phyloP scores from a whole-genome alignment of 352 stramenopile genomes.

The Phytopythium delawarense region DNA sequence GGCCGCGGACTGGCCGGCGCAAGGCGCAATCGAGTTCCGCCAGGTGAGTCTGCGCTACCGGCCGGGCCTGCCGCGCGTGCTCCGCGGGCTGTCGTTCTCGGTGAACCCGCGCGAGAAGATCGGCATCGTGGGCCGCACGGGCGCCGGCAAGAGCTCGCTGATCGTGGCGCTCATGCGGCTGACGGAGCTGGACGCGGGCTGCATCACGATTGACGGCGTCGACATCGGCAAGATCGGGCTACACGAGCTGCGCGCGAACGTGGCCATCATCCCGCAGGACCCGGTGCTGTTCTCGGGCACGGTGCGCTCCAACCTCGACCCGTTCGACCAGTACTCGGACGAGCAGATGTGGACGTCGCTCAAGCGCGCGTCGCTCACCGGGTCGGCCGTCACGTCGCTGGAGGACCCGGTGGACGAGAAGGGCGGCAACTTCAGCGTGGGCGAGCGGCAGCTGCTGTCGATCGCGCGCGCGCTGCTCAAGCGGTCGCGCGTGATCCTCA shows the following conservation, averaged over 20 bases:
- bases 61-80: slow-evolving; percentile 44
- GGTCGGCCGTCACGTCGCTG: slow-evolving; percentile 25
- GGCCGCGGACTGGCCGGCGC: slow-evolving; percentile 67
- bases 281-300: slow-evolving; percentile 92
- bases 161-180: slow-evolving; percentile 88
- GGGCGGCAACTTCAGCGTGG: slow-evolving; percentile 92
- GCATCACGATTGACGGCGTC: slow-evolving; percentile 45
- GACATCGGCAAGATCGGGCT: slow-evolving; percentile 51
- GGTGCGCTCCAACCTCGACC: slow-evolving; percentile 89
- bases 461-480: slow-evolving; percentile 92
- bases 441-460: slow-evolving; percentile 94
- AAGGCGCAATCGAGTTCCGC: slow-evolving; percentile 82
- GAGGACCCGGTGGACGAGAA: slow-evolving; percentile 70
- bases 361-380: slow-evolving; percentile 62
- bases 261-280: slow-evolving; percentile 91
- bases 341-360: slow-evolving; percentile 85
- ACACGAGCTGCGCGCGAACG: slow-evolving; percentile 36
- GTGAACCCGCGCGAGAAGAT: slow-evolving; percentile 83
- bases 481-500: slow-evolving; percentile 90
- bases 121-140: slow-evolving; percentile 67
- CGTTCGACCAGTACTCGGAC: slow-evolving; percentile 81
- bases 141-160: slow-evolving; percentile 86
- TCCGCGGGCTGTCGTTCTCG: slow-evolving; percentile 58
- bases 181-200: slow-evolving; percentile 70
- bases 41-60: slow-evolving; percentile 88